Evolutionary conservation across 805 yeast species (phyloP), one percentile per base, ranked within the genome.

Genomic region (Hanseniaspora pseudoguilliermondii): DNA sequence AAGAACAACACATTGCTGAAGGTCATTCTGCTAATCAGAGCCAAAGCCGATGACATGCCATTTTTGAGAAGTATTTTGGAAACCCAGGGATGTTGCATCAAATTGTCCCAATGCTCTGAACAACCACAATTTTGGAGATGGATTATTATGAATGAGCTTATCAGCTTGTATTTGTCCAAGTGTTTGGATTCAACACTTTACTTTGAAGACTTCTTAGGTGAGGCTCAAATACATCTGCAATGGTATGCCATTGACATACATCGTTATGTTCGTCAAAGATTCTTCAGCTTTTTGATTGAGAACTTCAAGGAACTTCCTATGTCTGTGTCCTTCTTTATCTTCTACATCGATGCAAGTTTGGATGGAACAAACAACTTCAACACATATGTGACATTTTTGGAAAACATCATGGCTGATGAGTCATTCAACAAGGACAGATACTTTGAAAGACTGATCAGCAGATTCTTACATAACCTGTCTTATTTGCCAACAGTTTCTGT

Each of bases 221-320:
- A 53, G 2, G 16, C 56, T 1, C 50, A 44, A 39, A 13, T 48
- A 4, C 32, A 25, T 10, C 4, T 53, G n/a, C 56, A 53, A 38
- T 53, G 56, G 56, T 53, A 38, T 53, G 50, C 49, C 11, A 46
- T 53, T 44, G 56, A 53, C 25, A 36, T 40, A 5, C 48, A 46
- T 11, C 34, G 35, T 11, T 38, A 38, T 21, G 40, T 46, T 4
- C 41, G 50, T 38, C 40, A 39, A 16, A 20, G 16, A n/a, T 53
- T 53, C 34, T 46, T 53, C 18, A 46, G 39, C n/a, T 53, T 53
- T 32, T 44, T 53, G 21, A 53, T 38, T 21, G 32, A 46, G n/a
- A 44, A 53, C 20, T 53, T 53, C 27, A 23, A 25, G 20, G 15
- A 27, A 21, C 25, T 53, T n/a, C 56, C 56, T 13, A 53, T 53